Base-by-base conservation (phyloP, 352 stramenopile species). In the Globisporangium iwayamae region DNA sequence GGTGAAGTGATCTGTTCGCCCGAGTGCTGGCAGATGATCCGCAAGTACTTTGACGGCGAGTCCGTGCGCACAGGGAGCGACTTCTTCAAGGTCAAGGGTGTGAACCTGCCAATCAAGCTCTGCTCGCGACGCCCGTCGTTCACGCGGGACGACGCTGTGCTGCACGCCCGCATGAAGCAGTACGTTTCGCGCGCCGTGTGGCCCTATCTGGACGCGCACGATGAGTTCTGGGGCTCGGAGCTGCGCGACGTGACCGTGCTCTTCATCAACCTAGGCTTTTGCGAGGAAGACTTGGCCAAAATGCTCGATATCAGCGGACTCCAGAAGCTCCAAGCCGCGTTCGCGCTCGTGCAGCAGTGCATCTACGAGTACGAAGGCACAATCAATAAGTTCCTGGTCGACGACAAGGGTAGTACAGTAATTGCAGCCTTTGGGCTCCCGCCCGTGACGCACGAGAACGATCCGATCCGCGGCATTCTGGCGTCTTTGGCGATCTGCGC, bases 331-430 rank as follows among this genome's bases (percentile, higher is more conserved):
- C 86, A 96, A 36, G 76, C 89, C 22, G 87, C 87, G 10, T 96
- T 96, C 72, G 76, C 78, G 25, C 70, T 75, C 7, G 93, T 97
- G 9, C 93, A 98, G 68, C 80, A 86, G 62, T 89, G 87, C 50
- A 90, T 98, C 5, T 98, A 96, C 74, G 83, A 94, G 66, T 98
- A 98, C 66, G 94, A 98, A 85, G 94, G 94, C 63, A 96, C 88
- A 16, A 96, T 98, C 66, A 98, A 98, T 77, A 98, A 98, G 73
- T 98, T 98, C 60, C 76, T 98, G n/a, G 90, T 98, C 20, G 93
- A 98, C 60, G 93, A 98, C 71, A 98, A 98, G 70, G 93, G 93
- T 43, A 96, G 83, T 62, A 98, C 93, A 1, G 85, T 97, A 9
- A 96, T 98, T 62, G 93, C 91, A n/a, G 91, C 93, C 2, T 98